Percentiles rank a stretch among this genome's conserved stretches.
phyloP scores from a whole-genome alignment of 2,329 filamentous ascomycete genomes.

The Elsinoe ampelina region DNA sequence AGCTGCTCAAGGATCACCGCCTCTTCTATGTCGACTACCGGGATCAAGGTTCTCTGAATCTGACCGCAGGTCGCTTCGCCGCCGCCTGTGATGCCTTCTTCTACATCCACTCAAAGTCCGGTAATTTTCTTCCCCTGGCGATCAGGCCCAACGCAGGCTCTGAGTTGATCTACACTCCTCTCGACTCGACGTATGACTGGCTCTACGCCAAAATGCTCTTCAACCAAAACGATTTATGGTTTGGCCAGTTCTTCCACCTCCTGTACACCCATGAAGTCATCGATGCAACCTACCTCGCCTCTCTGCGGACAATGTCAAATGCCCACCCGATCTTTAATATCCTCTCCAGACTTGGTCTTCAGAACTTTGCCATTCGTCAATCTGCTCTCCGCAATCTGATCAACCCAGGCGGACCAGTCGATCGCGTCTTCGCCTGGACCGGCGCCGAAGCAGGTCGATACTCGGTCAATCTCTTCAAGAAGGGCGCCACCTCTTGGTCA shows the following conservation, averaged over 20 bases:
- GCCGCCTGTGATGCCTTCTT: slow-evolving; percentile 41
- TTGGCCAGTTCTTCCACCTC: slow-evolving; percentile 37
- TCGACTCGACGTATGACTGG: slow-evolving; percentile 40
- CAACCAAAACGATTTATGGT: slow-evolving; percentile 41
- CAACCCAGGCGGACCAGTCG: slow-evolving; percentile 14
- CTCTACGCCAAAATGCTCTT: slow-evolving; percentile 43
- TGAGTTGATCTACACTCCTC: slow-evolving; percentile 39
- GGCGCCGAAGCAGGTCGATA: background rate
- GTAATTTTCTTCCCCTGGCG: slow-evolving; percentile 40
- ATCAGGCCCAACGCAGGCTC: slow-evolving; percentile 39
- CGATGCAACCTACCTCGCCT: slow-evolving; percentile 38
- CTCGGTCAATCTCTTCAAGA: slow-evolving; percentile 15
- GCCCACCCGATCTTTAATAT: slow-evolving; percentile 38
- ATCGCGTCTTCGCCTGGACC: slow-evolving; percentile 22
- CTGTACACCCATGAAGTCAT: slow-evolving; percentile 36
- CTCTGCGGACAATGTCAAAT: slow-evolving; percentile 38
- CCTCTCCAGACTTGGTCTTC: slow-evolving; percentile 29
- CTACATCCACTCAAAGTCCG: slow-evolving; percentile 34
- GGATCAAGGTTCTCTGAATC: slow-evolving; percentile 26
- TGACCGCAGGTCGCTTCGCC: slow-evolving; percentile 26
- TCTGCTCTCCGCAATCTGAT: background rate
- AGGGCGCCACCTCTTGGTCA: slow-evolving; percentile 28
- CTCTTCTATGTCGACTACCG: slow-evolving; percentile 39
- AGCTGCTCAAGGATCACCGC: slow-evolving; percentile 29
- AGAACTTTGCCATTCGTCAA: slow-evolving; percentile 14